Evolutionary conservation across 345 rosid genomes (phyloP).

Genomic region (Euphorbia peplus): DNA sequence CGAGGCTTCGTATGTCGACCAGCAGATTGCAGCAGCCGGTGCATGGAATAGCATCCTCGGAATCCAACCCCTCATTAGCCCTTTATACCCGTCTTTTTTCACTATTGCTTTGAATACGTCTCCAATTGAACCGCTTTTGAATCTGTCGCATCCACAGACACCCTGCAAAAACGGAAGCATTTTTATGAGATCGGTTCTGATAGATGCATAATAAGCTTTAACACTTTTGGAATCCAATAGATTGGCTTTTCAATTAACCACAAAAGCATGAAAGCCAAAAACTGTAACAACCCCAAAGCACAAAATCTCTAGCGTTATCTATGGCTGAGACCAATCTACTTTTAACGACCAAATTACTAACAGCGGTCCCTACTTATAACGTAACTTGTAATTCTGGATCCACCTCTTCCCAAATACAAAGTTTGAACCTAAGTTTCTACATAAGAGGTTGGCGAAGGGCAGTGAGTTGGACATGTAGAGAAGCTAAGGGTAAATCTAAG

Average conservation of each 20-base stretch:
- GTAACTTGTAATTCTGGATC: background rate
- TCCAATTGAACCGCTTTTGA: slow-evolving; percentile 59
- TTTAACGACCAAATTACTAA: background rate
- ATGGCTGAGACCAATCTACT: background rate
- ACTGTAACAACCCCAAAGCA: background rate
- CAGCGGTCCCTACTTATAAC: background rate
- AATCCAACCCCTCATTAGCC: slow-evolving; percentile 88
- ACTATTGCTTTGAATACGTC: slow-evolving; percentile 66
- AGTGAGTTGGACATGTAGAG: too few relatives aligned
- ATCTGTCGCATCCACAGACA: slow-evolving; percentile 95
- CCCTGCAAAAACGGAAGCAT: slow-evolving; percentile 52
- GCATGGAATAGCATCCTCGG: slow-evolving; percentile 99
- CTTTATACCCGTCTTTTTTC: slow-evolving; percentile 77
- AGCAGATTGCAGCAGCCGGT: slow-evolving; percentile 99
- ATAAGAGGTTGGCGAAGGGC: too few relatives aligned
- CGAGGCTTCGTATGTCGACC: slow-evolving; percentile 86
- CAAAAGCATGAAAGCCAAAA: background rate
- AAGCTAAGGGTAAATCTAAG: too few relatives aligned
- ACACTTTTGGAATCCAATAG: background rate
- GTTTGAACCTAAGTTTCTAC: background rate
- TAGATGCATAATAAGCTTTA: background rate
- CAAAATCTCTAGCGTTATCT: background rate
- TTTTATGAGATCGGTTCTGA: background rate
- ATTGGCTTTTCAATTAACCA: background rate
- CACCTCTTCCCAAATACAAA: background rate